Evolutionary conservation across 2,329 filamentous ascomycete genomes (phyloP), one percentile per base, ranked within the genome.

Genomic region (Phialophora tarda): DNA sequence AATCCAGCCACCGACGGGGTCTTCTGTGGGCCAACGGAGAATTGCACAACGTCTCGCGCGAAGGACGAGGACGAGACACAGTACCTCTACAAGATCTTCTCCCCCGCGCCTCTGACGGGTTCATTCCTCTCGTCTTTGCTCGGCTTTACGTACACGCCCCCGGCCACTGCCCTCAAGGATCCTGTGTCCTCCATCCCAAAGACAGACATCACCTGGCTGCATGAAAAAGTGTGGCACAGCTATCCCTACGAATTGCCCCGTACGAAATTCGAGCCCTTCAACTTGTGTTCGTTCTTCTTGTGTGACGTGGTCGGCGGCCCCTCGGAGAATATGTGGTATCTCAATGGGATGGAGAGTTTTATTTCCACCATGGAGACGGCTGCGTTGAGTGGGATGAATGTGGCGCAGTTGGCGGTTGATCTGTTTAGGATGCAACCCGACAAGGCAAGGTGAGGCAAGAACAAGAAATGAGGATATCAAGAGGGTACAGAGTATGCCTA

Each of bases 311-410:
- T 24, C 7, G 28, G n/a, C 21, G 44, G 47, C n/a, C 8, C 30
- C 7, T 53, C 61, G 7, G 66, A 56, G 10, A 30, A 30, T 7
- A 57, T 62, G 17, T 38, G 57, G 23, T 89, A 89, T 72, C 88
- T 86, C 4, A 82, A 82, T 60, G 85, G 84, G 0, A 96, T 98
- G 51, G 94, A 98, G 79, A 90, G 90, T 72, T 97, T 99, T 76
- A 96, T 98, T 72, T 95, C 91, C 10, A 97, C 93, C 0, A 98
- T 99, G 95, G 95, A 99, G 82, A 97, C 95, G 6, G 97, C 89
- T 76, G 91, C 92, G 1, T 78, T 98, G 71, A 95, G 95, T 88
- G 95, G 95, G 4, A 82, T 78, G 75, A 88, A 89, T 67, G 81
- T 85, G 62, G 82, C 82, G 17, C 81, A 82, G 63, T 83, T 87